A percentile compares a stretch with the other conserved stretches of the same genome.
phyloP scores from a whole-genome alignment of 176 grass and related monocot species.

The Musa troglodytarum region DNA sequence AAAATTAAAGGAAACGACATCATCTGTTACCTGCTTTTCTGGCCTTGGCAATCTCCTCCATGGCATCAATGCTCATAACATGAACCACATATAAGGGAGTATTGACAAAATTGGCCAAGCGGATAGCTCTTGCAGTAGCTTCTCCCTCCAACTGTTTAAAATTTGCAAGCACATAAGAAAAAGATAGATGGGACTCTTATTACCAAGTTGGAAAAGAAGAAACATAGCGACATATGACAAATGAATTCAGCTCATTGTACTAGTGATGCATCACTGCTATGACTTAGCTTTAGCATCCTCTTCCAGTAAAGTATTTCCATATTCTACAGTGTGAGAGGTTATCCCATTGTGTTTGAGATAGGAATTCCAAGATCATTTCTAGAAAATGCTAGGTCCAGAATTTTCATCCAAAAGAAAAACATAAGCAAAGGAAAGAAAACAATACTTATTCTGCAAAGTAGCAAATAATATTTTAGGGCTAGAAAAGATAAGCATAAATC shows the following conservation, averaged over 20 bases:
- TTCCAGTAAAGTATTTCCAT: background rate
- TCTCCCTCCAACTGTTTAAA: constrained; percentile 70
- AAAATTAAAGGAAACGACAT: background rate
- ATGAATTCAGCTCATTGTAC: background rate
- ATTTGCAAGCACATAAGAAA: constrained; percentile 10
- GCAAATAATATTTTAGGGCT: background rate
- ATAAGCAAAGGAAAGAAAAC: background rate
- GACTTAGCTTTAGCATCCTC: background rate
- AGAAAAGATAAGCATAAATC: background rate
- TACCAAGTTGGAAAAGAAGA: background rate
- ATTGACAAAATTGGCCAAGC: constrained; percentile 70
- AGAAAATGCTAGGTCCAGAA: background rate
- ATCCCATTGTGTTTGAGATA: background rate
- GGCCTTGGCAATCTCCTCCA: constrained; percentile 95
- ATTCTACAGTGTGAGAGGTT: background rate
- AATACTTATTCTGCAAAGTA: background rate
- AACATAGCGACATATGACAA: background rate
- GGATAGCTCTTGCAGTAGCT: constrained; percentile 84
- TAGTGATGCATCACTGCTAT: background rate
- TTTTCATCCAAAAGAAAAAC: background rate
- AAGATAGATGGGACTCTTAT: background rate
- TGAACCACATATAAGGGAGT: constrained; percentile 91
- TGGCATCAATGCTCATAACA: constrained; percentile 93
- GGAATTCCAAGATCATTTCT: background rate
- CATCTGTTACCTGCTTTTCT: constrained; percentile 57